A percentile compares a stretch with the other conserved stretches of the same genome.
phyloP scores from a whole-genome alignment of 2,329 filamentous ascomycete genomes.

The Onygenales sp. region DNA sequence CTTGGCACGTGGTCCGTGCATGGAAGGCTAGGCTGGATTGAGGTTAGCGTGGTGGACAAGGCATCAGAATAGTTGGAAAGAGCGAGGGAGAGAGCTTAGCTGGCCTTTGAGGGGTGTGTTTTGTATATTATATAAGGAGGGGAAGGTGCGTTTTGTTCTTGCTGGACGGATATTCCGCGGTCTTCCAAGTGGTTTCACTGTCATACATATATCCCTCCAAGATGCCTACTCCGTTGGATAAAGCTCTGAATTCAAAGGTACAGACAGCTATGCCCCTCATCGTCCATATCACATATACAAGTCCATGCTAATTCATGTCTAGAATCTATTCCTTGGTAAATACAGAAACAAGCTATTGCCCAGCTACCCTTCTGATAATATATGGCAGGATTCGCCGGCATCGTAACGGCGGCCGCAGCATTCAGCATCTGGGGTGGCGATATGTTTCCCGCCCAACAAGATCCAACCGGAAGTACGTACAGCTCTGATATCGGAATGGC shows the following conservation, averaged over 20 bases:
- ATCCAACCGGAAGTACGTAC: constrained; percentile 65
- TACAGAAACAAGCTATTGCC: constrained; percentile 2
- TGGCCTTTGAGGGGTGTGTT: constrained; percentile 6
- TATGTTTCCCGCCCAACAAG: constrained; percentile 64
- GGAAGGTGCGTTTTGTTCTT: neutral
- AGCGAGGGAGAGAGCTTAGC: neutral
- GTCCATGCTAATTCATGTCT: constrained; percentile 14
- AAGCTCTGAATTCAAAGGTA: constrained; percentile 61
- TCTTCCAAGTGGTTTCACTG: neutral
- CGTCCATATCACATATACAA: neutral
- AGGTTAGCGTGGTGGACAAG: neutral
- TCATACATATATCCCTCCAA: constrained; percentile 15
- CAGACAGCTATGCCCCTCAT: neutral
- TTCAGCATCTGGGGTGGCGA: constrained; percentile 82
- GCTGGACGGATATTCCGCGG: neutral
- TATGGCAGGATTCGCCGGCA: constrained; percentile 61
- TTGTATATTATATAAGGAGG: constrained; percentile 11
- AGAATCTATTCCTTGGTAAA: constrained; percentile 63
- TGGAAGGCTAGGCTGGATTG: neutral
- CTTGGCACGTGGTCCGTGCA: constrained; percentile 6
- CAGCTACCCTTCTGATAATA: constrained; percentile 2
- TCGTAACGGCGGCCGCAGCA: constrained; percentile 69
- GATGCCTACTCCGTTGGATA: constrained; percentile 63
- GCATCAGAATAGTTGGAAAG: neutral
- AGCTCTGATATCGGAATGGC: neutral